phyloP scores from a whole-genome alignment of 2,329 filamentous ascomycete species.

The Chlorencoelia australis region DNA sequence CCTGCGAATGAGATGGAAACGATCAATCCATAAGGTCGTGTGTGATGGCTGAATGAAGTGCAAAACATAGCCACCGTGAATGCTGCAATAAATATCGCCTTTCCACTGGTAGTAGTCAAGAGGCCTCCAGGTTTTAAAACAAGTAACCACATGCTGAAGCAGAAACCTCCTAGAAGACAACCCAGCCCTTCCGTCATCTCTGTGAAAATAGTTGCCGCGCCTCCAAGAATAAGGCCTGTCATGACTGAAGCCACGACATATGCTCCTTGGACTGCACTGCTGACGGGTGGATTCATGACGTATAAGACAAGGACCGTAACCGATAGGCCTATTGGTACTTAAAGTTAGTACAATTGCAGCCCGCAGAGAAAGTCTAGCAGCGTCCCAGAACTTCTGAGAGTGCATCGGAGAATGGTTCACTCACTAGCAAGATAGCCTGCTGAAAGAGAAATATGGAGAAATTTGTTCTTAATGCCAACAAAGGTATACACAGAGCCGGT shows the following conservation, averaged over 20 bases:
- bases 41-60: constrained; percentile 71
- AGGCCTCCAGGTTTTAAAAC: constrained; percentile 68
- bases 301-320: constrained; percentile 80
- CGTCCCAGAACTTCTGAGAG: too few species aligned
- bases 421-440: constrained; percentile 59
- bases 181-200: constrained; percentile 75
- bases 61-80: constrained; percentile 60
- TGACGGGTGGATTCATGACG: constrained; percentile 72
- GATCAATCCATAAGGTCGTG: constrained; percentile 70
- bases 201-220: constrained; percentile 63
- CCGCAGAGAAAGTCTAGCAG: too few species aligned
- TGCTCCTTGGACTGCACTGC: constrained; percentile 68
- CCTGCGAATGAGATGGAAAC: constrained; percentile 69
- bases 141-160: constrained; percentile 60
- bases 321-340: too few species aligned
- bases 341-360: too few species aligned
- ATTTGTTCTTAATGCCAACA: constrained; percentile 73
- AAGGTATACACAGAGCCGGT: constrained; percentile 63
- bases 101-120: constrained; percentile 49
- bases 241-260: constrained; percentile 72
- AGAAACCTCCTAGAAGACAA: constrained; percentile 34
- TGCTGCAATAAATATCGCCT: constrained; percentile 63
- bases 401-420: too few species aligned
- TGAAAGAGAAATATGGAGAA: constrained; percentile 73
- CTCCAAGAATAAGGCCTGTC: constrained; percentile 66